Conservation (phyloP, 768 basidiomycete genomes). For the Termitomyces sp. region DNA sequence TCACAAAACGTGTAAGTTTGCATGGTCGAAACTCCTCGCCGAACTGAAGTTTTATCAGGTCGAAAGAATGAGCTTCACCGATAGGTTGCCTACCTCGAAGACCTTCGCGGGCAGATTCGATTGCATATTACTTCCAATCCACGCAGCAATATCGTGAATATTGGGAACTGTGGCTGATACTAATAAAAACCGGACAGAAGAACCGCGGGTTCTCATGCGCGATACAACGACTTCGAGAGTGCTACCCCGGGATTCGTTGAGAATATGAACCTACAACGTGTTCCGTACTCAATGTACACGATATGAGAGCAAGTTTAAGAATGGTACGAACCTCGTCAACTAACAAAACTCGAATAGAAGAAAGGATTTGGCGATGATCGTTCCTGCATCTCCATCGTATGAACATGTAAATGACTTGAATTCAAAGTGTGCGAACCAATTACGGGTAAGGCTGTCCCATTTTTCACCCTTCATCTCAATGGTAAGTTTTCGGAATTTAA, state of each 20-base stretch:
- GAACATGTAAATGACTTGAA: background rate
- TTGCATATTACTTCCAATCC: slow-evolving; percentile 60
- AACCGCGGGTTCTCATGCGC: slow-evolving; percentile 80
- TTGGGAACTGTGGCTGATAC: slow-evolving; percentile 96
- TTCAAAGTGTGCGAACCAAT: slow-evolving; percentile 47
- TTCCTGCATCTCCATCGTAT: slow-evolving; percentile 34
- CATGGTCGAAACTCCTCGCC: slow-evolving; percentile 92
- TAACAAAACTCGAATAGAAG: slow-evolving; percentile 74
- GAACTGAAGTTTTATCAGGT: slow-evolving; percentile 50
- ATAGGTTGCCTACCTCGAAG: slow-evolving; percentile 52
- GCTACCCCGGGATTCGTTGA: slow-evolving; percentile 88
- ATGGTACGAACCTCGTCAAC: slow-evolving; percentile 74
- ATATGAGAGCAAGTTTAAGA: background rate
- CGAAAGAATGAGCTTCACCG: background rate
- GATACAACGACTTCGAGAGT: slow-evolving; percentile 94
- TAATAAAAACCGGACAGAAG: slow-evolving; percentile 75
- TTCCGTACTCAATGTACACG: background rate
- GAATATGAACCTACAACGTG: slow-evolving; percentile 73
- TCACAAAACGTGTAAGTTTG: slow-evolving; percentile 67
- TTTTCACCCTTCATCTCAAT: slow-evolving; percentile 73
- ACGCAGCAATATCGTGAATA: slow-evolving; percentile 81
- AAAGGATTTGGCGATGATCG: slow-evolving; percentile 62
- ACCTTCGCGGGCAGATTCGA: slow-evolving; percentile 49
- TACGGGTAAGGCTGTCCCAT: slow-evolving; percentile 91
- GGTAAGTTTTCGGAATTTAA: background rate